Base-by-base conservation (phyloP, 2,329 filamentous ascomycete species). In the Didymella lethalis region DNA sequence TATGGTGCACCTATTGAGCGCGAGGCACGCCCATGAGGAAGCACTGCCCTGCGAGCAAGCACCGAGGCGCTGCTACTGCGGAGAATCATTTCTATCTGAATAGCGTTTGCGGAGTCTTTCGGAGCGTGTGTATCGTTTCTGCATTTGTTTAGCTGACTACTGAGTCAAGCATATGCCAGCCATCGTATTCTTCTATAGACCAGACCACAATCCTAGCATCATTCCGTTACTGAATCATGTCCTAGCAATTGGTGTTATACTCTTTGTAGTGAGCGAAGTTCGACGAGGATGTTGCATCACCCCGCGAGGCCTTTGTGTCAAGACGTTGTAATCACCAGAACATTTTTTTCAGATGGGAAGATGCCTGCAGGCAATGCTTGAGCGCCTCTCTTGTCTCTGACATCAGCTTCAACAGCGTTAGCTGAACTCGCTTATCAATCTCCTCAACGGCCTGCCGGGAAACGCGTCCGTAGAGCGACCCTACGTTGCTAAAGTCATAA, bases 1-100 rank as follows among this genome's bases (percentile, higher is more conserved):
- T 75, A 75, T 20, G 75, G 75, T 0, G 54, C 57, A 14, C 50
- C 50, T 14, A 36, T 58, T 23, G 44, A 53, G 45, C 46, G 55
- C 23, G 52, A 54, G 26, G 38, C 23, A 20, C 50, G 56, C 7
- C 36, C 32, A 14, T 59, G 16, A 32, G 43, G 29, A 14, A 11
- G n/a, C 25, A 16, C 32, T n/a, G 3, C 26, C 2, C n/a, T 7
- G 1, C 7, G 20, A 45, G n/a, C 7, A 11, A 26, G 28, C 6
- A 32, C 16, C 16, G 11, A 32, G 18, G 6, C 10, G 45, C 1
- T 20, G 29, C 7, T 25, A 34, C 2, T 8, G 20, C 6, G 32
- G 14, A 38, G 16, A 38, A 12, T 7, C 11, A 1, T 25, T 29
- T 2, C 14, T 11, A 16, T 25, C 18, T 34, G 12, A n/a, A n/a